Conservation (phyloP, 1,139 yeast genomes). For the Yamadazyma mexicana region DNA sequence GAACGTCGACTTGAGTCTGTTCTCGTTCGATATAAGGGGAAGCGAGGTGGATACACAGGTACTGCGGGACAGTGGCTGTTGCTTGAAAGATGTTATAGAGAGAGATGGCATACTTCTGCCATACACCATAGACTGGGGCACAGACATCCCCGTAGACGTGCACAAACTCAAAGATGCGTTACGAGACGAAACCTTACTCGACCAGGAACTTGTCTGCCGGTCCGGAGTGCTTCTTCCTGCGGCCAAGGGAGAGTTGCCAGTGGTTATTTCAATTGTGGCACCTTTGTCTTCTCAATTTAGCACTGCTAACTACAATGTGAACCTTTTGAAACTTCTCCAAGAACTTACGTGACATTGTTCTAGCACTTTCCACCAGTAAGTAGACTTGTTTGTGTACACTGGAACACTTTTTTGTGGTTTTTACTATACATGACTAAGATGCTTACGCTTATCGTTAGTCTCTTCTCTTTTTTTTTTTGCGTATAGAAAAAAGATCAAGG, state of each 20-base stretch:
- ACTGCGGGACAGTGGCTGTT: neutral
- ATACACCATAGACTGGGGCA: slow-evolving; percentile 4
- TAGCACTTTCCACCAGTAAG: too few relatives aligned
- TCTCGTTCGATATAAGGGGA: slow-evolving; percentile 13
- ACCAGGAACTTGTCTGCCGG: slow-evolving; percentile 14
- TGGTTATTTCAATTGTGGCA: slow-evolving; percentile 25
- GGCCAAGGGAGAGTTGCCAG: slow-evolving; percentile 14
- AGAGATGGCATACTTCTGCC: neutral
- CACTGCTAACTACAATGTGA: neutral
- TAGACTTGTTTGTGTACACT: neutral
- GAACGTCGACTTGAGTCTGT: slow-evolving; percentile 45
- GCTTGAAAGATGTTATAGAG: neutral
- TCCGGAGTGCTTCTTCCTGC: slow-evolving; percentile 15
- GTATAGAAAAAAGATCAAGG: neutral
- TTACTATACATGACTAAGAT: neutral
- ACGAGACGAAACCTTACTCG: neutral
- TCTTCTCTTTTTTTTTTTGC: slow-evolving; percentile 1
- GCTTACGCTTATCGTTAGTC: neutral
- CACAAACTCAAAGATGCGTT: neutral
- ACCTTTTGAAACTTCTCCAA: neutral
- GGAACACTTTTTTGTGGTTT: neutral
- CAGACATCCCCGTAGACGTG: slow-evolving; percentile 1
- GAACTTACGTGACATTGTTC: neutral
- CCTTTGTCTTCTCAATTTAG: slow-evolving; percentile 10
- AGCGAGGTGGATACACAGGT: neutral